Evolutionary conservation across 305 asterid genomes (phyloP).

Genomic region (Solanum hybrid): DNA sequence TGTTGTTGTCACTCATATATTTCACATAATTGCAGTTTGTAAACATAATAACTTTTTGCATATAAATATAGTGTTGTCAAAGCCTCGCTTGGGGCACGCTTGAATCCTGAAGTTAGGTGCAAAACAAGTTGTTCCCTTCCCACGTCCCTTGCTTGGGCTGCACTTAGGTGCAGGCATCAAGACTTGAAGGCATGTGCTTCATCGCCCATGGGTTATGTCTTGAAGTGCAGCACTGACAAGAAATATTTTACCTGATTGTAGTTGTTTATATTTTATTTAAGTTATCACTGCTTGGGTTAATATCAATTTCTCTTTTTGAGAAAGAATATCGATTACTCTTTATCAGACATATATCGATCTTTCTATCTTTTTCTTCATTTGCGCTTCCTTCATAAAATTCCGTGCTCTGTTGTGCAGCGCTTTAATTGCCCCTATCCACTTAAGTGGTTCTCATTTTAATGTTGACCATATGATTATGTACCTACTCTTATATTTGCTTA

Average conservation of each 20-base stretch:
- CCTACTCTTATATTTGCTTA: neutral
- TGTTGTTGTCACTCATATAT: neutral
- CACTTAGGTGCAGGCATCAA: neutral
- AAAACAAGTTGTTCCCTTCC: neutral
- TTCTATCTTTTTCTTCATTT: neutral
- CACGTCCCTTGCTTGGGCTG: neutral
- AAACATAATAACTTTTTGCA: neutral
- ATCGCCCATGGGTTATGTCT: neutral
- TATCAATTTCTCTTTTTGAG: too few relatives aligned
- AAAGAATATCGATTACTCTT: neutral
- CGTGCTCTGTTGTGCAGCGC: neutral
- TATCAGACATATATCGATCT: neutral
- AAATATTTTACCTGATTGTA: neutral
- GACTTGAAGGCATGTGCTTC: neutral
- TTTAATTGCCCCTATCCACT: neutral
- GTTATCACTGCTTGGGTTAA: neutral
- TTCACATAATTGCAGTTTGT: neutral
- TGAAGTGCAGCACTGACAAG: neutral
- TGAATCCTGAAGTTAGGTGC: neutral
- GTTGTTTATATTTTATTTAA: neutral
- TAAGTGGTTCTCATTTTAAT: neutral
- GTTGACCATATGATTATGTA: neutral
- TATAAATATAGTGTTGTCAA: neutral
- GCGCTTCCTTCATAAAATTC: neutral
- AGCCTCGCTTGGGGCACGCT: neutral